Conservation (phyloP, 306 rosid species). For the Castanea crenata region DNA sequence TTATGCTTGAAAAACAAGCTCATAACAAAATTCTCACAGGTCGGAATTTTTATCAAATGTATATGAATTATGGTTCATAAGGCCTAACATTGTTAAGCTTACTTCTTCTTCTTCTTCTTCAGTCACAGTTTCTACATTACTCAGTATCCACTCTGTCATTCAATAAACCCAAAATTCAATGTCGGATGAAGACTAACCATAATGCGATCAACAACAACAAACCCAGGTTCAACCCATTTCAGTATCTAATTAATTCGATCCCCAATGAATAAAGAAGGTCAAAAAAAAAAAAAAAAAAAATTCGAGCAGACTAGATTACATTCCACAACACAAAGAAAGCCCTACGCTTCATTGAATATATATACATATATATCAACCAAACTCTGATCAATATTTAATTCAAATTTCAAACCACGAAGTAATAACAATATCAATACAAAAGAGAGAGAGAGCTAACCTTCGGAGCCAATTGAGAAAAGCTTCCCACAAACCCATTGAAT, state of each 20-base stretch:
- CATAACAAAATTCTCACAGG: not conserved
- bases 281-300: no score
- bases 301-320: not conserved
- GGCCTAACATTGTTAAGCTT: not conserved
- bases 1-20: not conserved
- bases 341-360: not conserved
- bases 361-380: no score
- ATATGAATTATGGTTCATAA: not conserved
- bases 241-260: not conserved
- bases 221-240: not conserved
- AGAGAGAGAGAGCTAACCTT: slow-evolving; percentile 36
- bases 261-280: not conserved
- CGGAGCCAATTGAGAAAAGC: slow-evolving; percentile 89
- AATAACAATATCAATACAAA: not conserved
- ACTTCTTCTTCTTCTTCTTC: not conserved
- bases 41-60: not conserved
- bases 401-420: not conserved
- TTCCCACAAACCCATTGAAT: slow-evolving; percentile 76
- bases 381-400: not conserved
- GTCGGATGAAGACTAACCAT: not conserved
- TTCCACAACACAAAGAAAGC: not conserved
- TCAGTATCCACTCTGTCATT: not conserved
- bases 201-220: not conserved
- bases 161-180: not conserved
- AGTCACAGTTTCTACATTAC: not conserved